Evolutionary conservation across 495 filamentous ascomycete genomes (phyloP).

Genomic region (Oidiodendron maius): DNA sequence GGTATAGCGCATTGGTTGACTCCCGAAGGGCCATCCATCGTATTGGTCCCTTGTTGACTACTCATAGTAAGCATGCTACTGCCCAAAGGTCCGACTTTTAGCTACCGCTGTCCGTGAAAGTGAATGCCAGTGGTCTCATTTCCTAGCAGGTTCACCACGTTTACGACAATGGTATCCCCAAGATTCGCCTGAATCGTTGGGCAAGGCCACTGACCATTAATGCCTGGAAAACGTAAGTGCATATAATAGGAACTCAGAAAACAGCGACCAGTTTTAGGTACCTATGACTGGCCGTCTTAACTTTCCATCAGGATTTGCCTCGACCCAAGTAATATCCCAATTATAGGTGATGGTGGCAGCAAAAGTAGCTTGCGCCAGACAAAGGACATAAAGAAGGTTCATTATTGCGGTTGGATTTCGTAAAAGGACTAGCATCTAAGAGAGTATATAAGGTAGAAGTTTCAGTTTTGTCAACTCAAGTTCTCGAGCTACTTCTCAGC

Average conservation of each 20-base stretch:
- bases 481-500: too few relatives aligned
- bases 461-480: too few relatives aligned
- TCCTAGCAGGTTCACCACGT: slow-evolving; percentile 66
- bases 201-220: slow-evolving; percentile 72
- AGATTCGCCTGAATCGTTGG: slow-evolving; percentile 65
- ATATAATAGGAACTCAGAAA: too few relatives aligned
- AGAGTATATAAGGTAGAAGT: too few relatives aligned
- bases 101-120: slow-evolving; percentile 78
- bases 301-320: slow-evolving; percentile 62
- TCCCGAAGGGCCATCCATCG: slow-evolving; percentile 70
- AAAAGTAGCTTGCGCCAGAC: slow-evolving; percentile 44
- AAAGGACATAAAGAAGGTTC: background rate
- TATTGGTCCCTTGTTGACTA: slow-evolving; percentile 59
- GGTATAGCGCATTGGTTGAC: slow-evolving; percentile 64
- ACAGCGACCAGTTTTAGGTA: too few relatives aligned
- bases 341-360: slow-evolving; percentile 43
- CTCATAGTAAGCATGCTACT: too few relatives aligned
- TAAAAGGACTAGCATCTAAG: too few relatives aligned
- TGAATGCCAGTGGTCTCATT: slow-evolving; percentile 71
- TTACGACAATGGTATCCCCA: slow-evolving; percentile 65
- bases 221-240: too few relatives aligned
- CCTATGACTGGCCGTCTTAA: slow-evolving; percentile 64
- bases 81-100: too few relatives aligned
- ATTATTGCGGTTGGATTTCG: too few relatives aligned
- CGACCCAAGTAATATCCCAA: slow-evolving; percentile 71